Base-by-base conservation (phyloP, 192 early-diverging fungal genomes). In the Chytriomyces sp. region DNA sequence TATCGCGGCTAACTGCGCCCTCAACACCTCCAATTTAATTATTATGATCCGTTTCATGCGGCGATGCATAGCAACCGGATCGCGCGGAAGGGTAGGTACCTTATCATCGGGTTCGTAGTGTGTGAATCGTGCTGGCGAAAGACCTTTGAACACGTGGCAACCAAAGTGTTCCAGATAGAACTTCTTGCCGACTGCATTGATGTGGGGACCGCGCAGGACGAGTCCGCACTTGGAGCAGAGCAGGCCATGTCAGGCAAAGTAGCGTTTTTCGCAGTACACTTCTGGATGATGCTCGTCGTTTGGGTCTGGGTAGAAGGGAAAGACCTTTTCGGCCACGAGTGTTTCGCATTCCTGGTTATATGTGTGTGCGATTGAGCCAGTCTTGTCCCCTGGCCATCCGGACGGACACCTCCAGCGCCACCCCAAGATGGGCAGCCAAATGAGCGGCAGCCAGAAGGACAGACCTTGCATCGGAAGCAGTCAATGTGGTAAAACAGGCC, bases 111-210 rank as follows among this genome's bases (percentile, higher is more conserved):
- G 92, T 76, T 98, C 96, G 68, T 96, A 99, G 78, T 98, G 98
- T n/a, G n/a, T 5, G 92, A 93, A 76, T 96, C 96, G 59, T 96
- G 89, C 55, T 94, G 93, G 0, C 93, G 92, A 84, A 99, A 99
- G 34, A 95, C 86, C 25, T 88, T 94, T 30, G 90, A 83, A 64
- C 98, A 99, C 31, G 92, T 89, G 10, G 91, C 89, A 99, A 12
- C 92, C 93, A 78, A 99, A 99, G 81, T 99, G 98, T 78, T 98
- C 94, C 39, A 96, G 86, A 74, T 99, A 96, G 79, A 94, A 99
- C 73, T 74, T 98, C 76, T 91, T 89, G 30, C 91, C 89, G 73
- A 95, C 83, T 2, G 94, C 97, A 64, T 90, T 92, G 53, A 99
- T 96, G 73, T 96, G 95, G 33, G 94, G 89, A 57, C 91, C 93